Percentiles rank a stretch among this genome's conserved stretches.
phyloP scores from a whole-genome alignment of 1,284 basidiomycete species.

The Gomphus sp. region DNA sequence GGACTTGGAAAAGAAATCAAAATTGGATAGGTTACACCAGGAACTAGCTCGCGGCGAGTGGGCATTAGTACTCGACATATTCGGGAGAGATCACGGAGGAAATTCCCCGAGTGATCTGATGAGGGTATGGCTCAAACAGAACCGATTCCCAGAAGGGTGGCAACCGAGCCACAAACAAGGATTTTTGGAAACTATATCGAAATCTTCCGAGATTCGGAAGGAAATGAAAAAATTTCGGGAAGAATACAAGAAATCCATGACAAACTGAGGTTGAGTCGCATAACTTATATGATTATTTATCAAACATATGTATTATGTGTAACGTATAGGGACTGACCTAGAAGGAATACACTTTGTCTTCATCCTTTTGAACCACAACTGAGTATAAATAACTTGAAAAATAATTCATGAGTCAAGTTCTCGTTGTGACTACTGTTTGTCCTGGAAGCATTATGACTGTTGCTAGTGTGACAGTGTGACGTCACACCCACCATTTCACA shows the following conservation, averaged over 20 bases:
- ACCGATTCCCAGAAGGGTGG: slow-evolving; percentile 21
- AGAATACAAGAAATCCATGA: not conserved
- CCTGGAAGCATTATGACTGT: too few species aligned
- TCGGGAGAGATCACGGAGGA: slow-evolving; percentile 16
- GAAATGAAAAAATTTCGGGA: slow-evolving; percentile 19
- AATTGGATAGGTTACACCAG: slow-evolving; percentile 26
- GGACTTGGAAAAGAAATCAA: not conserved
- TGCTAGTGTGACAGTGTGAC: too few species aligned
- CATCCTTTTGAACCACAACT: too few species aligned
- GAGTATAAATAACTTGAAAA: too few species aligned
- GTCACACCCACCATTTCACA: too few species aligned
- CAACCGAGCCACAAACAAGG: slow-evolving; percentile 35
- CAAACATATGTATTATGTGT: too few species aligned
- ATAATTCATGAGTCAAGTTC: too few species aligned
- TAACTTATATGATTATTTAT: too few species aligned
- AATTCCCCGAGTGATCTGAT: slow-evolving; percentile 18
- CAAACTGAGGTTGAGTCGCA: not conserved
- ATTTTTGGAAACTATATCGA: slow-evolving; percentile 27
- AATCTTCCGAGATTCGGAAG: slow-evolving; percentile 19
- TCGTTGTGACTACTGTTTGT: too few species aligned
- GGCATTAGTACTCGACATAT: slow-evolving; percentile 43
- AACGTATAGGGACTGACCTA: too few species aligned
- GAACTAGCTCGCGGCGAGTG: slow-evolving; percentile 58
- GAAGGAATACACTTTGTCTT: too few species aligned
- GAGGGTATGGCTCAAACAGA: slow-evolving; percentile 25